Conservation (phyloP, 2,329 filamentous ascomycete species). For the Neopestalotiopsis rosae region DNA sequence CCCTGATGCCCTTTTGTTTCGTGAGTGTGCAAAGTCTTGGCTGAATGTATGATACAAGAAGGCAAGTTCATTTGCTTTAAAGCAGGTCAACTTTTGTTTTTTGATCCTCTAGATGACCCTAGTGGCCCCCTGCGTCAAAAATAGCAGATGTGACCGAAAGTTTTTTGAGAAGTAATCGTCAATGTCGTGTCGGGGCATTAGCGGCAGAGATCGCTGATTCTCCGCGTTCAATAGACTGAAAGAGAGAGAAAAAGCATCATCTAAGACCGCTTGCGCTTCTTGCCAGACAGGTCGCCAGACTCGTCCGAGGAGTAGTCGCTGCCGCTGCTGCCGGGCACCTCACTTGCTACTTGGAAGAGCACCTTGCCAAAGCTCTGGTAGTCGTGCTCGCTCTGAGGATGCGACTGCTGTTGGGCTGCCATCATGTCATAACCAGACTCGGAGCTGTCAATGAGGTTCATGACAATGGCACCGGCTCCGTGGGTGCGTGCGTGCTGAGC, state of each 20-base stretch:
- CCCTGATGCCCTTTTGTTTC: slow-evolving; percentile 28
- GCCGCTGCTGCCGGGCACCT: slow-evolving; percentile 71
- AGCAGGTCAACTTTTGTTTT: slow-evolving; percentile 41
- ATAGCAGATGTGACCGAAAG: slow-evolving; percentile 34
- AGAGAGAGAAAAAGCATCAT: slow-evolving; percentile 41
- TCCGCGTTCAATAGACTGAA: slow-evolving; percentile 31
- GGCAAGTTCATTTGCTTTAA: slow-evolving; percentile 42
- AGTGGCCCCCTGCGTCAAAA: slow-evolving; percentile 37
- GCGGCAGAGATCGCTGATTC: slow-evolving; percentile 35
- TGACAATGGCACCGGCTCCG: slow-evolving; percentile 85
- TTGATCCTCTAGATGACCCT: slow-evolving; percentile 41
- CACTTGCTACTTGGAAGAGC: slow-evolving; percentile 80
- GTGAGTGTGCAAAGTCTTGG: slow-evolving; percentile 41
- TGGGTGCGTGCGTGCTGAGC: slow-evolving; percentile 96
- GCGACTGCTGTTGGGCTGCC: slow-evolving; percentile 24
- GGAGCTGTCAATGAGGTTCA: slow-evolving; percentile 81
- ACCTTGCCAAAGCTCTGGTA: slow-evolving; percentile 75
- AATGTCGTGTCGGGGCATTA: slow-evolving; percentile 45
- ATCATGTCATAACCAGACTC: slow-evolving; percentile 55
- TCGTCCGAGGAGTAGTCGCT: slow-evolving; percentile 64
- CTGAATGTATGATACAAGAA: slow-evolving; percentile 51
- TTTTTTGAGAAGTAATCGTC: slow-evolving; percentile 42
- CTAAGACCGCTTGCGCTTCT: slow-evolving; percentile 80
- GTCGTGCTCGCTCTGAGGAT: slow-evolving; percentile 49
- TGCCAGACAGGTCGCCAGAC: slow-evolving; percentile 56